A percentile compares a stretch with the other conserved stretches of the same genome.
Conservation (phyloP, 1,139 yeast genomes). For the Yamadazyma trypodendri region DNA sequence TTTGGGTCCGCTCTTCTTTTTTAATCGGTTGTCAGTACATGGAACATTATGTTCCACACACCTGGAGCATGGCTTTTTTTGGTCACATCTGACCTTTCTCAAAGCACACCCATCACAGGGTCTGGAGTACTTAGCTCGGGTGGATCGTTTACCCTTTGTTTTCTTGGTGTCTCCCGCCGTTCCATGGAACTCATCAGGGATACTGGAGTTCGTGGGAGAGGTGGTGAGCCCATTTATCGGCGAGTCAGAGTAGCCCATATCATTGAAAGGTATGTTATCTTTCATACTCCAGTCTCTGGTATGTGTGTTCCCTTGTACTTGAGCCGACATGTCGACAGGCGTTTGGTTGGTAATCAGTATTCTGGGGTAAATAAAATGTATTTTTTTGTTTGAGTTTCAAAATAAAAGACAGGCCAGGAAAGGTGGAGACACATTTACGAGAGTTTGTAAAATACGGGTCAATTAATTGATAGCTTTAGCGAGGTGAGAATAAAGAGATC, state of each 20-base stretch:
- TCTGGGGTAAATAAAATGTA: background rate
- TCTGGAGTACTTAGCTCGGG: slow-evolving; percentile 21
- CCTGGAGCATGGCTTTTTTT: slow-evolving; percentile 30
- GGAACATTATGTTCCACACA: slow-evolving; percentile 34
- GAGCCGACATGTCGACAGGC: slow-evolving; percentile 3
- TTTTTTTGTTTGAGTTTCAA: background rate
- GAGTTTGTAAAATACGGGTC: too few species aligned
- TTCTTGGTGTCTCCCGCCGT: background rate
- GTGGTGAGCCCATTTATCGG: background rate
- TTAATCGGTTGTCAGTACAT: slow-evolving; percentile 35
- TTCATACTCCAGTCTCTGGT: slow-evolving; percentile 4
- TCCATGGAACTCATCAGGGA: background rate
- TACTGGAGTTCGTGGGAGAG: background rate
- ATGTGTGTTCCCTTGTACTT: background rate
- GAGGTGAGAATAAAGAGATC: too few species aligned
- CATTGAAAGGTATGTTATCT: background rate
- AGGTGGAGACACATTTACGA: background rate
- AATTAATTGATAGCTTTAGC: too few species aligned
- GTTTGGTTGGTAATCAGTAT: background rate
- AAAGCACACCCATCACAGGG: slow-evolving; percentile 44
- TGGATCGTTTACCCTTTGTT: slow-evolving; percentile 12
- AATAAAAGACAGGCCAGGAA: background rate
- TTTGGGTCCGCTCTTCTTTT: slow-evolving; percentile 42
- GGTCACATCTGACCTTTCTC: slow-evolving; percentile 40
- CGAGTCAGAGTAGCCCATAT: background rate